These are phyloP conservation scores for Calonectria ilicicola DNA, from an alignment of 2,329 filamentous ascomycete species.

Conservation along the genomic window DNA sequence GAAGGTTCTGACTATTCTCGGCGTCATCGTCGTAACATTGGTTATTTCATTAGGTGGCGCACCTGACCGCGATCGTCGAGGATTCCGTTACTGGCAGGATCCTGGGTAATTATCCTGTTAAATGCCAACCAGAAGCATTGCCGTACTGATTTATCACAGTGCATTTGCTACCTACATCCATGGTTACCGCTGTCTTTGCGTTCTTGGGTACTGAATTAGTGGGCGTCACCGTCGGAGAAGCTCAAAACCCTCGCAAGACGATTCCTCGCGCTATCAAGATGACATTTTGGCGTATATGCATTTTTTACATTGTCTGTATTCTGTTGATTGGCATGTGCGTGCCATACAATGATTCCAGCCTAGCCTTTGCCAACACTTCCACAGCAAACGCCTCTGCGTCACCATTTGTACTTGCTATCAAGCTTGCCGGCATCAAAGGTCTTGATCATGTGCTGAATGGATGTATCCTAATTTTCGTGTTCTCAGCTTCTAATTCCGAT, in stretches of 20 bases:
- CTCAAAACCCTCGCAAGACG: neutral
- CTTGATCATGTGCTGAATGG: neutral
- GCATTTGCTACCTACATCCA: too few relatives aligned
- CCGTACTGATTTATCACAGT: neutral
- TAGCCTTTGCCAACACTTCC: neutral
- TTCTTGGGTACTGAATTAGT: neutral
- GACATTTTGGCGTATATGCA: neutral
- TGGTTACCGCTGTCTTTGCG: neutral
- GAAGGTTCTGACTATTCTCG: neutral
- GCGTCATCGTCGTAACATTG: neutral
- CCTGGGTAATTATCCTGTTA: too few relatives aligned
- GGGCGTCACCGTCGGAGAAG: neutral
- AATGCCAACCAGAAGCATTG: too few relatives aligned
- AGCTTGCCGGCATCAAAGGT: neutral
- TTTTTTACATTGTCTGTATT: neutral
- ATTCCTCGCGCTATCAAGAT: neutral
- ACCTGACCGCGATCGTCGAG: neutral
- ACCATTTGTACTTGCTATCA: neutral
- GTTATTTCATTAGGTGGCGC: neutral
- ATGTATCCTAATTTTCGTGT: neutral
- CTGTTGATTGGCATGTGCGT: neutral
- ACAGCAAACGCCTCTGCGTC: neutral
- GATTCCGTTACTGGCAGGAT: neutral
- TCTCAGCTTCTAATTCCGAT: neutral
- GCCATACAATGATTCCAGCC: neutral